Evolutionary conservation across 2,329 filamentous ascomycete species (phyloP).

Genomic region (Metarhizium brunneum): DNA sequence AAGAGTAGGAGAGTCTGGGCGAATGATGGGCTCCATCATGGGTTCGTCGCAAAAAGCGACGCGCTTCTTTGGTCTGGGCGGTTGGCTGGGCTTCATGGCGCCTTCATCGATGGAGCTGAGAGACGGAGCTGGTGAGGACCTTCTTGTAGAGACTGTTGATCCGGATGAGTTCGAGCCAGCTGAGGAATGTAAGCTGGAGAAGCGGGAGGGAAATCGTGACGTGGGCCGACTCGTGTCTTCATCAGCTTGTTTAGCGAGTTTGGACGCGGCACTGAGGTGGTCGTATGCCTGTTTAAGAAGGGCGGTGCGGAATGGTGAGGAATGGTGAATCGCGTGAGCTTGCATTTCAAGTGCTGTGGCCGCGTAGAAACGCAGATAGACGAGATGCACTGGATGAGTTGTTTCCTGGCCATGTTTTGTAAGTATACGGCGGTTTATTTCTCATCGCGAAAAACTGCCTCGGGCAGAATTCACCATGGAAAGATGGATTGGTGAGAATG

Average conservation of each 20-base stretch:
- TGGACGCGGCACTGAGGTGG: conserved; percentile 41
- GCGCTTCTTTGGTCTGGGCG: conserved; percentile 26
- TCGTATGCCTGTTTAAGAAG: conserved; percentile 41
- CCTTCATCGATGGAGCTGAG: conserved; percentile 9
- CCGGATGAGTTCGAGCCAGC: conserved; percentile 36
- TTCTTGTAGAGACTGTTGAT: conserved; percentile 31
- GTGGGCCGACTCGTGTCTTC: conserved; percentile 32
- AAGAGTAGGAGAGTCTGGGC: conserved; percentile 51
- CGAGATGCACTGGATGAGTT: conserved; percentile 44
- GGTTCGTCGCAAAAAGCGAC: conserved; percentile 27
- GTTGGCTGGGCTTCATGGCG: conserved; percentile 5
- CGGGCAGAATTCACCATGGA: too few relatives aligned
- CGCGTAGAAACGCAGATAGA: conserved; percentile 54
- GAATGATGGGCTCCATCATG: conserved; percentile 36
- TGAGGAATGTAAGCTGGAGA: conserved; percentile 35
- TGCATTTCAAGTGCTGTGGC: conserved; percentile 50
- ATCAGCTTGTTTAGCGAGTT: conserved; percentile 34
- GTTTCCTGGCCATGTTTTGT: conserved; percentile 16
- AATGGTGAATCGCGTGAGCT: conserved; percentile 36
- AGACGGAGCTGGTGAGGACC: conserved; percentile 39
- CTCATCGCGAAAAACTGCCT: neutral
- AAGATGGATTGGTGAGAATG: neutral
- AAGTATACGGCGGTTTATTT: neutral
- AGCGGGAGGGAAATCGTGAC: conserved; percentile 29
- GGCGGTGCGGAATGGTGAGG: conserved; percentile 34